Evolutionary conservation across 1,139 yeast genomes (phyloP).

Genomic region (Wickerhamomyces sp.): DNA sequence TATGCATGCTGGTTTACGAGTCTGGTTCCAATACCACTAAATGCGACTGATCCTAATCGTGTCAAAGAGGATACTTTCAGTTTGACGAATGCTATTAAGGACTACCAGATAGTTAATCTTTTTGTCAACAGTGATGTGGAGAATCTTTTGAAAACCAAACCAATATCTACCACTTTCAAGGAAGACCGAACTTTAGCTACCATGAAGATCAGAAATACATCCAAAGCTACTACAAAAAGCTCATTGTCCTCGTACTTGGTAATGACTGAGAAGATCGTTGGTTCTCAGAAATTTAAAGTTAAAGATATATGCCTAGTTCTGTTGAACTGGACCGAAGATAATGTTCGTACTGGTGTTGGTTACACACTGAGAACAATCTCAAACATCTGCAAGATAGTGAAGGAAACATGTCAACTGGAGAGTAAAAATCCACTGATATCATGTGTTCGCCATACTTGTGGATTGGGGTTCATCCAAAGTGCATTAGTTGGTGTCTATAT

Average conservation of each 20-base stretch:
- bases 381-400: slow-evolving; percentile 81
- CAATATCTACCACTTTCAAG: slow-evolving; percentile 60
- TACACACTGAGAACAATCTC: slow-evolving; percentile 59
- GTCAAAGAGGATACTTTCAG: slow-evolving; percentile 74
- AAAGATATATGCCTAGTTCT: slow-evolving; percentile 51
- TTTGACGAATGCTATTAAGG: slow-evolving; percentile 59
- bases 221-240: slow-evolving; percentile 56
- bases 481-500: slow-evolving; percentile 77
- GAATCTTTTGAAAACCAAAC: slow-evolving; percentile 62
- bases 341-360: slow-evolving; percentile 61
- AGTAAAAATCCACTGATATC: slow-evolving; percentile 74
- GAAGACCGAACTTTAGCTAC: slow-evolving; percentile 39
- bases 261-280: slow-evolving; percentile 38
- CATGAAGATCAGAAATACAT: slow-evolving; percentile 55
- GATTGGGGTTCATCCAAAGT: slow-evolving; percentile 84
- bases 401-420: slow-evolving; percentile 85
- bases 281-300: slow-evolving; percentile 30
- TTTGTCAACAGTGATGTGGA: slow-evolving; percentile 80
- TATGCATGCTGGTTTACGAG: slow-evolving; percentile 87
- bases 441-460: slow-evolving; percentile 79
- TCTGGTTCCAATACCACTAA: slow-evolving; percentile 71
- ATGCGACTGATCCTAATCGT: slow-evolving; percentile 67
- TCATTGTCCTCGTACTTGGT: slow-evolving; percentile 39
- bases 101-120: slow-evolving; percentile 66
- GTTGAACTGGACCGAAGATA: slow-evolving; percentile 71